Evolutionary conservation across 305 asterid genomes (phyloP).

Genomic region (Fraxinus paxiana): DNA sequence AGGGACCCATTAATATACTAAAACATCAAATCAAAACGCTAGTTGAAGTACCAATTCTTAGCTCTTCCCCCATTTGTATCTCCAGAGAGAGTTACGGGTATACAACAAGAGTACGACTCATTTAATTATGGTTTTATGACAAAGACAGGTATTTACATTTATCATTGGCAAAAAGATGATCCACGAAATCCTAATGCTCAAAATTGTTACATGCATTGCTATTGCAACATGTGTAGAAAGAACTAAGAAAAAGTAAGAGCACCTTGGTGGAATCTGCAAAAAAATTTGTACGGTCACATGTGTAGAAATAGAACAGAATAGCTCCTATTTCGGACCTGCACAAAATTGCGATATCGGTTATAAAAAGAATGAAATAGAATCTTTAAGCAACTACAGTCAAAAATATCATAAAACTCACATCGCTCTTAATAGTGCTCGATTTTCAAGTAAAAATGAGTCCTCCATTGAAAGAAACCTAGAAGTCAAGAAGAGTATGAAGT

Average conservation of each 20-base stretch:
- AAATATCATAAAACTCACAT: constrained; percentile 46
- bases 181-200: neutral
- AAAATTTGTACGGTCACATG: constrained; percentile 81
- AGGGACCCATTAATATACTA: neutral
- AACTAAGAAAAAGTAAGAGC: constrained; percentile 28
- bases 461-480: constrained; percentile 80
- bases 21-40: neutral
- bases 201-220: neutral
- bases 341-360: constrained; percentile 22
- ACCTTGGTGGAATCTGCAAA: constrained; percentile 85
- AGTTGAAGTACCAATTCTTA: neutral
- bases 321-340: constrained; percentile 89
- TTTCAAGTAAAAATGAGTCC: constrained; percentile 80
- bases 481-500: constrained; percentile 21
- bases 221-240: neutral
- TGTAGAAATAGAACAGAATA: constrained; percentile 72
- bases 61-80: neutral
- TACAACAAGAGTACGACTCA: neutral
- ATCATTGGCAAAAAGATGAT: neutral
- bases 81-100: neutral
- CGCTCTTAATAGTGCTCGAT: constrained; percentile 69
- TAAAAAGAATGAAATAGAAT: constrained; percentile 23
- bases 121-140: neutral
- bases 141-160: neutral
- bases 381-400: constrained; percentile 8